Evolutionary conservation across 176 grass and related monocot genomes (phyloP), one percentile per base, ranked within the genome.

Genomic region (Dendrocalamus sinicus): DNA sequence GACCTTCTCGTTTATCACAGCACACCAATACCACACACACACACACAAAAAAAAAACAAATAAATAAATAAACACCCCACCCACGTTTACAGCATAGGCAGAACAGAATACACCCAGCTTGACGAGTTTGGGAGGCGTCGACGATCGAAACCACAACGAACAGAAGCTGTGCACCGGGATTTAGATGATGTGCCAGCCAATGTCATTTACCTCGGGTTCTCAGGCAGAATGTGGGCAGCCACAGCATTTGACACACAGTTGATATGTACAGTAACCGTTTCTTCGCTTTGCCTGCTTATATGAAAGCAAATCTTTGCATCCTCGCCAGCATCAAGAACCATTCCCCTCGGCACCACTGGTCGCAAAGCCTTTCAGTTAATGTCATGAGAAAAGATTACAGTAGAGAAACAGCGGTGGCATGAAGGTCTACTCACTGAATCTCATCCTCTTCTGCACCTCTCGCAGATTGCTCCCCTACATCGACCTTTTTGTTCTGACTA

Each of bases 301-400:
- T 41, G 26, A 52, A 76, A 39, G 50, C 50, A n/a, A 37, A 67
- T 39, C n/a, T 8, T 24, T 45, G 75, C 13, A 43, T 41, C 43
- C 59, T 73, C 13, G 52, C n/a, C 6, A 7, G 40, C 11, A 1
- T 84, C 80, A 80, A 75, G 69, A 20, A 39, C 2, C 41, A 37
- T 70, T 87, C 75, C 72, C 73, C 67, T 77, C 78, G 14, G 72
- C 45, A 54, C 26, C 75, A 61, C 79, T 87, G 73, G 39, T 66
- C 20, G 28, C 26, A 48, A 83, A 75, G 41, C 12, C 20, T 79
- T 73, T 8, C 0, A 43, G 37, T 79, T 44, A 87, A 60, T 59
- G 17, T 9, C 35, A 6, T 72, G 19, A 70, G 13, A 26, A 77
- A 14, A 4, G 11, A 35, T 52, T 59, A 68, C 40, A 67, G 11